Percentiles rank a stretch among this genome's conserved stretches.
Evolutionary conservation across 2,329 filamentous ascomycete species (phyloP).

Genomic region (Leptographium galeiforme): DNA sequence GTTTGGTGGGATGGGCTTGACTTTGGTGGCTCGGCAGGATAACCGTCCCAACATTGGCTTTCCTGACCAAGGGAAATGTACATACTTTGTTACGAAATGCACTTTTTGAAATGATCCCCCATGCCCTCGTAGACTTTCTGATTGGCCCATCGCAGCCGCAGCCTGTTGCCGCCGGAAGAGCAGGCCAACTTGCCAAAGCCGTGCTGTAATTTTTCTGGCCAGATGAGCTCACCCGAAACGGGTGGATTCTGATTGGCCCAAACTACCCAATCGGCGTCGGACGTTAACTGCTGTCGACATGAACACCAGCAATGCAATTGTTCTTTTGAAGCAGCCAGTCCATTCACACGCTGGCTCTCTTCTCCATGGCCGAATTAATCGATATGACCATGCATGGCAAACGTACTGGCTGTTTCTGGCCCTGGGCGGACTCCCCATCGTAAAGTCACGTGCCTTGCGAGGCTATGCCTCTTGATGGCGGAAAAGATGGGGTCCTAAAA

Average conservation of each 20-base stretch:
- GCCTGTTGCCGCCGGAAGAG: neutral
- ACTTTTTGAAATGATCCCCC: neutral
- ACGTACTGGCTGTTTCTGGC: neutral
- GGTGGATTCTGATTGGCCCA: constrained; percentile 12
- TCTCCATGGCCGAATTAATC: no score
- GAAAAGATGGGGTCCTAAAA: constrained; percentile 2
- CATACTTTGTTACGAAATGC: neutral
- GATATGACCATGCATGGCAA: no score
- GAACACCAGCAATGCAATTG: no score
- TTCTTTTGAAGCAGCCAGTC: no score
- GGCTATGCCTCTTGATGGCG: neutral
- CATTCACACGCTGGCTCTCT: no score
- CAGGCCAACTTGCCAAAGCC: neutral
- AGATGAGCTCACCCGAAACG: constrained; percentile 12
- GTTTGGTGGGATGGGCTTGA: neutral
- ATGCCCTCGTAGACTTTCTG: neutral
- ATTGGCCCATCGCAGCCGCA: neutral
- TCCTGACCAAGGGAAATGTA: neutral
- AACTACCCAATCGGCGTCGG: neutral
- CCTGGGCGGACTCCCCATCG: neutral
- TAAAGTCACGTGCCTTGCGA: neutral
- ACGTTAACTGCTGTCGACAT: no score
- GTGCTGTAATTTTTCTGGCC: neutral
- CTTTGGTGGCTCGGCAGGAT: neutral
- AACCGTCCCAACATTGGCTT: neutral